Base-by-base conservation (phyloP, 345 rosid genomes). In the Eucalyptus regnans region DNA sequence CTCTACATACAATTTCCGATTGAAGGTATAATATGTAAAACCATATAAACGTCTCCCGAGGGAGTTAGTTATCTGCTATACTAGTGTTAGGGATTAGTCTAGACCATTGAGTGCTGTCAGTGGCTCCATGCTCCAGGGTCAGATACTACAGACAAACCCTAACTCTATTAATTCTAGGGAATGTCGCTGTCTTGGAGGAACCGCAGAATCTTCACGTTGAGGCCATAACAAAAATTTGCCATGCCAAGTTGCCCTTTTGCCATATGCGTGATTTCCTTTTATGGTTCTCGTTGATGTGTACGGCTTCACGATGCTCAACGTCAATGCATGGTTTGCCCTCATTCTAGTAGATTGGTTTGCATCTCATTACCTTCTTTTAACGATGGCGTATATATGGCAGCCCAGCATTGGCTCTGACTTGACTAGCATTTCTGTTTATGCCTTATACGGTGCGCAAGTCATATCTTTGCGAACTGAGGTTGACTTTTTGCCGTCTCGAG, bases 141-240 rank as follows among this genome's bases (percentile, higher is more conserved):
- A 18, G 27, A 37, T 71, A 18, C 20, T 71, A 37, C 0, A 9
- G 83, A 43, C 18, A 37, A 71, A 37, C 27, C 83, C 83, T 64
- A 76, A 71, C 83, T 37, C 25, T 37, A 20, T 7, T 89, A 22
- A 13, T 88, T 86, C 88, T 90, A 95, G 97, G 95, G 95, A 95
- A 92, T 79, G 91, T 90, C 18, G 90, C 56, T 93, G 87, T 94
- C 94, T 90, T 37, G 27, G 81, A 37, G 81, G 81, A 71, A 37
- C 25, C 3, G 81, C 81, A 37, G 81, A 92, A 94, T 91, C 90
- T 94, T 92, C 97, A 93, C 87, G 93, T 94, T 79, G 97, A 93
- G 87, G 96, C 94, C 48, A 92, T 93, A 89, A 92, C 97, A 18
- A 94, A 94, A 88, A 93, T 93, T 88, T 93, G 94, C 91, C 94